A percentile compares a stretch with the other conserved stretches of the same genome.
Evolutionary conservation across 2,329 filamentous ascomycete species (phyloP).

Genomic region (Colletotrichum euphorbiae): DNA sequence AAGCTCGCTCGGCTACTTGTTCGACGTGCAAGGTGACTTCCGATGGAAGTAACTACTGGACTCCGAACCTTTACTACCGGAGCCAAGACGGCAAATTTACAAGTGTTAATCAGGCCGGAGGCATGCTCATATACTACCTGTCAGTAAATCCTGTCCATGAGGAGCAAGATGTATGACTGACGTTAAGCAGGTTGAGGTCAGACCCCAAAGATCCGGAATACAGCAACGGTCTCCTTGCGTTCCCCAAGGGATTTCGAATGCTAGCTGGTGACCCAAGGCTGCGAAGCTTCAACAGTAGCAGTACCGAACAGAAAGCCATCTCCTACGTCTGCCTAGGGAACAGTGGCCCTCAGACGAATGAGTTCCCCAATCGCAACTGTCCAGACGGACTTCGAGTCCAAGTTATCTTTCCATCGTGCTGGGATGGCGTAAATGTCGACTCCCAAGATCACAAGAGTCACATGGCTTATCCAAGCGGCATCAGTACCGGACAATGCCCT

Average conservation of each 20-base stretch:
- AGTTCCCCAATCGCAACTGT: constrained; percentile 67
- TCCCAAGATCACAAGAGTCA: constrained; percentile 66
- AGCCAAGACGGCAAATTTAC: constrained; percentile 67
- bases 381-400: constrained; percentile 63
- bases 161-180: constrained; percentile 3
- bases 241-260: constrained; percentile 74
- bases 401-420: constrained; percentile 71
- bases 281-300: constrained; percentile 56
- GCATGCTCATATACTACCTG: constrained; percentile 63
- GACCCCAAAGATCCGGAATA: constrained; percentile 52
- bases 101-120: constrained; percentile 56
- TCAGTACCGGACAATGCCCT: constrained; percentile 63
- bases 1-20: constrained; percentile 66
- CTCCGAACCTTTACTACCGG: constrained; percentile 65
- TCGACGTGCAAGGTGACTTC: constrained; percentile 72
- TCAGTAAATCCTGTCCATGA: constrained; percentile 42
- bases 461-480: constrained; percentile 61
- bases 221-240: constrained; percentile 65
- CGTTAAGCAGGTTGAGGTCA: constrained; percentile 51
- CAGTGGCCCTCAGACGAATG: constrained; percentile 57
- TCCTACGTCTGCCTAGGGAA: constrained; percentile 66
- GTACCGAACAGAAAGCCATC: constrained; percentile 62
- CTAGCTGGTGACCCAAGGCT: constrained; percentile 66
- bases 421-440: constrained; percentile 70
- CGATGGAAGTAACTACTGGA: constrained; percentile 78